phyloP scores from a whole-genome alignment of 768 basidiomycete species.

The Naganishia kalamii region DNA sequence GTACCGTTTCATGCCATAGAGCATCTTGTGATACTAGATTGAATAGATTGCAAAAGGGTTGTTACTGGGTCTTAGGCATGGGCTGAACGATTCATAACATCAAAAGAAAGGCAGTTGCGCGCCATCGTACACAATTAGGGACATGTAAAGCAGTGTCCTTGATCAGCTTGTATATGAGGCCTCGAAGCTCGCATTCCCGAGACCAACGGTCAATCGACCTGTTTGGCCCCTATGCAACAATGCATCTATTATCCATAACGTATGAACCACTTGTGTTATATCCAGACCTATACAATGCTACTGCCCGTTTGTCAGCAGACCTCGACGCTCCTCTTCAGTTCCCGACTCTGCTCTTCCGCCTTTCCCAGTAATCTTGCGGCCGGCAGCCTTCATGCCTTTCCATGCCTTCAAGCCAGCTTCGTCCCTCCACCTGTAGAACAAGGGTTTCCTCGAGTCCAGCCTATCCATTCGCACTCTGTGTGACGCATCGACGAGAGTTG shows the following conservation, averaged over 20 bases:
- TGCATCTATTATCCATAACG: too few relatives aligned
- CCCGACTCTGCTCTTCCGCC: slow-evolving; percentile 22
- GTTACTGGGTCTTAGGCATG: not conserved
- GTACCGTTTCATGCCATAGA: slow-evolving; percentile 2
- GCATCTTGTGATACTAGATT: slow-evolving; percentile 17
- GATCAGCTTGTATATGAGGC: too few relatives aligned
- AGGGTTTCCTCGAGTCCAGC: slow-evolving; percentile 37
- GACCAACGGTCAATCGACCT: too few relatives aligned
- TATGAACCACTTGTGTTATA: not conserved
- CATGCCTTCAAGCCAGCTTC: slow-evolving; percentile 25
- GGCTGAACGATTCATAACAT: not conserved
- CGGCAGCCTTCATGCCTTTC: slow-evolving; percentile 30
- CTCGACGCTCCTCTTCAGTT: slow-evolving; percentile 26
- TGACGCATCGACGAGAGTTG: slow-evolving; percentile 57
- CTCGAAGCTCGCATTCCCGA: too few relatives aligned
- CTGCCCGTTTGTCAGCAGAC: not conserved
- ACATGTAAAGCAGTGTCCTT: too few relatives aligned
- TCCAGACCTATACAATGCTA: not conserved
- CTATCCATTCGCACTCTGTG: slow-evolving; percentile 46
- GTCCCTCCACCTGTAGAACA: slow-evolving; percentile 38
- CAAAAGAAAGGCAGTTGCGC: not conserved
- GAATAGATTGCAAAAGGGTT: slow-evolving; percentile 1
- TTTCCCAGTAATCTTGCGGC: not conserved
- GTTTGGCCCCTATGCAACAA: too few relatives aligned
- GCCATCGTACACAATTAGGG: too few relatives aligned